A percentile compares a stretch with the other conserved stretches of the same genome.
phyloP scores from a whole-genome alignment of 345 rosid species.

The Bretschneidera sinensis region DNA sequence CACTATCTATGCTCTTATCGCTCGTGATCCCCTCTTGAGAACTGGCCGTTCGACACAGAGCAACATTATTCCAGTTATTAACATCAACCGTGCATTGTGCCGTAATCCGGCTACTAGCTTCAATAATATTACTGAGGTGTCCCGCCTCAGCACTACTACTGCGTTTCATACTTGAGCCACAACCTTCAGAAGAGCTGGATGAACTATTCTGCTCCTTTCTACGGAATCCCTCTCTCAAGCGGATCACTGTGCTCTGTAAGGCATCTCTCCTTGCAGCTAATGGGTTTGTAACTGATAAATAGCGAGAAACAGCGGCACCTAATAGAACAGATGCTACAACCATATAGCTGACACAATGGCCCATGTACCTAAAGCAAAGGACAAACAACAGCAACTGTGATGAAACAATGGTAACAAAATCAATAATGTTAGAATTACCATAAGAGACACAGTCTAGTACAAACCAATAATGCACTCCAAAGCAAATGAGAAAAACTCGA shows the following conservation, averaged over 20 bases:
- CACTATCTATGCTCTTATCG: slow-evolving; percentile 94
- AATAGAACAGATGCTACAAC: slow-evolving; percentile 93
- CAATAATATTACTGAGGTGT: slow-evolving; percentile 56
- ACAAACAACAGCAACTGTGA: slow-evolving; percentile 14
- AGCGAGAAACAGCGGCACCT: slow-evolving; percentile 94
- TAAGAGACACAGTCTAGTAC: slow-evolving; percentile 30
- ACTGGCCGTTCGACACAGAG: slow-evolving; percentile 58
- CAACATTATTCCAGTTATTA: slow-evolving; percentile 49
- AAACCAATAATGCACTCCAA: slow-evolving; percentile 99
- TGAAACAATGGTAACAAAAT: slow-evolving; percentile 16
- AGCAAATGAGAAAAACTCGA: slow-evolving; percentile 92
- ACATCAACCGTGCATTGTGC: slow-evolving; percentile 48
- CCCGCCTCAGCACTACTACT: slow-evolving; percentile 87
- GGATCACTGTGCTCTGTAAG: slow-evolving; percentile 87
- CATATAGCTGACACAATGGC: slow-evolving; percentile 94
- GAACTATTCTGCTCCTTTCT: slow-evolving; percentile 87
- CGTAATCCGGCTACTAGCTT: slow-evolving; percentile 42
- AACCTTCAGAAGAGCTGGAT: slow-evolving; percentile 96
- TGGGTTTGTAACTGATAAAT: slow-evolving; percentile 82
- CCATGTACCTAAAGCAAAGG: slow-evolving; percentile 73
- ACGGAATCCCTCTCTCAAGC: slow-evolving; percentile 95
- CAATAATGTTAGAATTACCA: slow-evolving; percentile 1
- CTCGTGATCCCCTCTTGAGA: slow-evolving; percentile 77
- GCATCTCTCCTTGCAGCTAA: slow-evolving; percentile 98
- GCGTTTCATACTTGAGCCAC: slow-evolving; percentile 93